A percentile compares a stretch with the other conserved stretches of the same genome.
These are phyloP conservation scores for Kluyveromyces sp. DNA, from an alignment of 1,139 yeast species.

Conservation along the genomic window DNA sequence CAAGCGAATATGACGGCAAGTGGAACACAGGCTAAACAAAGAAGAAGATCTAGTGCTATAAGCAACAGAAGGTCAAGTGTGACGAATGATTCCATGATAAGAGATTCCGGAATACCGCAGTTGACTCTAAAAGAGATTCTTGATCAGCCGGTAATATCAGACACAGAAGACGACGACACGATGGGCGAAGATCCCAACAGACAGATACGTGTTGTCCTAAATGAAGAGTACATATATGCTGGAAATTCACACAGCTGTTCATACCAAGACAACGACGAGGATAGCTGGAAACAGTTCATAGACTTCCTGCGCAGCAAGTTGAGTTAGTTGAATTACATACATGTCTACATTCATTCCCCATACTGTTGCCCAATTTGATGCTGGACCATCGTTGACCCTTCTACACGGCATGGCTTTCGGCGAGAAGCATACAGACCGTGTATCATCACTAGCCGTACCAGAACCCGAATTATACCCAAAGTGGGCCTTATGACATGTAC, in stretches of 20 bases:
- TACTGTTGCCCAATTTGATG: no score
- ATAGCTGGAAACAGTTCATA: constrained; percentile 21
- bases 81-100: constrained; percentile 27
- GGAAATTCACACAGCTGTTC: constrained; percentile 20
- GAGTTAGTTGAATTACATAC: neutral
- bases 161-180: constrained; percentile 8
- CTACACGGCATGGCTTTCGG: no score
- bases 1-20: constrained; percentile 4
- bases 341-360: neutral
- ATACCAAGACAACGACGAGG: constrained; percentile 19
- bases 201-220: constrained; percentile 17
- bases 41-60: constrained; percentile 24
- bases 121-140: constrained; percentile 29
- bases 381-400: no score
- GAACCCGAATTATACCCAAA: neutral
- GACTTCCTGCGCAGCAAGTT: constrained; percentile 6
- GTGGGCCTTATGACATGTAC: no score
- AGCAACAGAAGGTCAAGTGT: constrained; percentile 27
- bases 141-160: constrained; percentile 22
- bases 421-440: no score
- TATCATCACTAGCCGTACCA: neutral
- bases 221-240: constrained; percentile 27
- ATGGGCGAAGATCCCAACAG: constrained; percentile 6
- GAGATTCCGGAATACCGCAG: constrained; percentile 31
- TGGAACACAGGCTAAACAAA: constrained; percentile 3